Evolutionary conservation across 2,329 filamentous ascomycete genomes (phyloP), one percentile per base, ranked within the genome.

Genomic region (Ilyonectria mors-panacis): DNA sequence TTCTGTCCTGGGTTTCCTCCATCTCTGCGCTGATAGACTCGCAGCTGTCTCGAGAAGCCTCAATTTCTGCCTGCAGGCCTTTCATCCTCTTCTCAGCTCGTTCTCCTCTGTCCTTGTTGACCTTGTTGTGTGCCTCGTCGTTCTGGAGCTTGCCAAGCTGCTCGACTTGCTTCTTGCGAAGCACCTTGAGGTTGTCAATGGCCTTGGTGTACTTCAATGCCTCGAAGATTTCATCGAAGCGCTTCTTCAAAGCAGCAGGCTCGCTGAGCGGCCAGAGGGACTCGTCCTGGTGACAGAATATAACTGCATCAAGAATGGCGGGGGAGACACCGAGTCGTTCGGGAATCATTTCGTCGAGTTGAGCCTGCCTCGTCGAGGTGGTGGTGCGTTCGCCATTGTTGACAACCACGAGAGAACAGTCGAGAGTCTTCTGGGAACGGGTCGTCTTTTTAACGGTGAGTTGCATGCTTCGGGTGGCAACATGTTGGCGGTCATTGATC

Each of bases 201-300:
- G 95, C 96, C 77, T 97, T 98, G 37, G 95, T 97, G 81, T 98
- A 99, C 79, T 97, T 98, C 81, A 94, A 86, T 1, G 96, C 96
- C 81, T 98, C 96, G 73, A 99, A 99, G 12, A 99, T 99, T 78
- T 97, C 94, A 77, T 99, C 96, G 67, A 99, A 99, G 59, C 91
- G 92, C 80, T 97, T 97, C 82, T 99, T 99, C 57, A 99, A 85
- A 1, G 89, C 89, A 0, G 89, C 85, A 0, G 96, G 94, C 76
- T 97, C 94, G 77, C 94, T 97, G 87, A 99, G 91, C 0, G 96
- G 96, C 96, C 96, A 99, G 30, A 98, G 82, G 28, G 95, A 98
- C 73, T 99, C 96, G 78, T 99, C 96, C 78, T 99, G 96, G 78
- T 99, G 96, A 79, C 96, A 99, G 82, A 99, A 99, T 73, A 99